A percentile compares a stretch with the other conserved stretches of the same genome.
Conservation (phyloP, 257 asterid genomes). For the Capsicum pubescens region DNA sequence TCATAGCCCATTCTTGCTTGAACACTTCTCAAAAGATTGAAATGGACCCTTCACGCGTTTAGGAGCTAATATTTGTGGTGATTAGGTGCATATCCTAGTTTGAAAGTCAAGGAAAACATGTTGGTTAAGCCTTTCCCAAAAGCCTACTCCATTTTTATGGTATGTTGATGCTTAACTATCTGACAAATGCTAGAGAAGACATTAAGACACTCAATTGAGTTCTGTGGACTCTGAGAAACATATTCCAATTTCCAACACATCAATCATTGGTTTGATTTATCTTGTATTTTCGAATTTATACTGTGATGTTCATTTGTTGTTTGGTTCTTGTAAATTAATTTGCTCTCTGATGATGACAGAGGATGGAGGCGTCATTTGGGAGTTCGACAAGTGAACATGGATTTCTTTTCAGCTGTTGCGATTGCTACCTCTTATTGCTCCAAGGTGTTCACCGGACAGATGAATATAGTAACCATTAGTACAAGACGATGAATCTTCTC, state of each 20-base stretch:
- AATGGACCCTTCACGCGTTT: neutral
- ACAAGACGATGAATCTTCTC: neutral
- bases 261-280: conserved; percentile 9
- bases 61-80: neutral
- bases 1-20: neutral
- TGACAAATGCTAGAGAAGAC: conserved; percentile 9
- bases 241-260: no score
- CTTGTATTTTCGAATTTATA: neutral
- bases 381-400: conserved; percentile 57
- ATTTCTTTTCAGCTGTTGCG: neutral
- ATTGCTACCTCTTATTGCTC: neutral
- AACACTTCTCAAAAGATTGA: neutral
- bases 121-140: neutral
- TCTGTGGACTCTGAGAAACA: neutral
- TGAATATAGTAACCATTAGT: neutral
- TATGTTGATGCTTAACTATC: neutral
- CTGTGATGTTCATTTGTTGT: neutral
- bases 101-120: neutral
- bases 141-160: neutral
- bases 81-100: neutral
- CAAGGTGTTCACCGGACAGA: neutral
- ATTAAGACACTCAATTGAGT: neutral
- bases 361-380: conserved; percentile 88
- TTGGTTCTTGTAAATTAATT: neutral
- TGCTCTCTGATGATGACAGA: conserved; percentile 43